Evolutionary conservation across 345 rosid genomes (phyloP), one percentile per base, ranked within the genome.

Genomic region (Pistacia vera): DNA sequence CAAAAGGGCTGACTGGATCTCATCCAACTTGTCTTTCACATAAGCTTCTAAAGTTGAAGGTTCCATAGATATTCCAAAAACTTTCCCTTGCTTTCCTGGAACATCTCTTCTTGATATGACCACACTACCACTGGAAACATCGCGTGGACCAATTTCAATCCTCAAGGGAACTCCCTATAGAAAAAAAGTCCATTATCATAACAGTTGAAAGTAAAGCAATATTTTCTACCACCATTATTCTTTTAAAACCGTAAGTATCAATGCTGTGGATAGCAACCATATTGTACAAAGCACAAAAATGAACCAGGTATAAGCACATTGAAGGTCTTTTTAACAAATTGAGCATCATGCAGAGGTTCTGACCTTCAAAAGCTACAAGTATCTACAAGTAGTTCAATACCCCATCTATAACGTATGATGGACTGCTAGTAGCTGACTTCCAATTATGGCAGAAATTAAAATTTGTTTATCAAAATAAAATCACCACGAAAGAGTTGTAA

Each of bases 81-180:
- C 93, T 82, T 95, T 93, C 35, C 98, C 98, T 80, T 88, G 84
- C 84, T 93, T 93, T 75, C 99, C 98, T 38, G 97, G 99, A 81
- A 93, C 68, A 83, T 92, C 97, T 75, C 99, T 92, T 82, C 98
- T 90, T 20, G 97, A 90, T 75, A 92, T 87, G 70, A 95, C 99
- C 66, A 92, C 96, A 78, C 86, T 88, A 71, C 84, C 86, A 74
- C 90, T 93, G 18, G 95, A 85, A 74, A 91, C 98, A 81, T 95
- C 99, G 11, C 93, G 91, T 56, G 97, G 99, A 83, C 99, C 97
- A 76, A 96, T 91, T 84, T 96, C 99, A 77, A 96, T 89, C 82
- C 98, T 86, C 56, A 95, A 49, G 73, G 99, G 98, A 22, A 92
- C 85, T 56, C 98, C 99, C 97, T 93, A 63, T 33, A 70, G 33